Evolutionary conservation across 495 filamentous ascomycete genomes (phyloP), one percentile per base, ranked within the genome.

Genomic region (Symbiotaphrina buchneri): DNA sequence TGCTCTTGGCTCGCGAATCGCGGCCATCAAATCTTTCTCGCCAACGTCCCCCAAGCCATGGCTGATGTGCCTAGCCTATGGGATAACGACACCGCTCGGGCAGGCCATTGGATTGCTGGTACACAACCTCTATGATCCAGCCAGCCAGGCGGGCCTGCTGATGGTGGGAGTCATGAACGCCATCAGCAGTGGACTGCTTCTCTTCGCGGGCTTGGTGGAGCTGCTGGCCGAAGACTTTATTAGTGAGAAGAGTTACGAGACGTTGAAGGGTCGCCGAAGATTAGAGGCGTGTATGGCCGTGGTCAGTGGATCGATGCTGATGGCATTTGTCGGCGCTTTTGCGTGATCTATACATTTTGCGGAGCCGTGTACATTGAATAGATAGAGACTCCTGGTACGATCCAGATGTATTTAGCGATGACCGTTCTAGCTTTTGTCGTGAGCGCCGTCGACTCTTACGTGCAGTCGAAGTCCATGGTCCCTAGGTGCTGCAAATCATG

Each of bases 31-130:
- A 50, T 56, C 14, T 58, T 67, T 68, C 37, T 39, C 56, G 0
- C 48, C 57, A 39, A 28, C 52, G 44, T 49, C 63, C 4, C 40
- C 61, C 46, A 56, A 64, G 30, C 85, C 85, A 7, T 93, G 83
- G 83, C 59, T 92, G n/a, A 95, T 95, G 85, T 77, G 74, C 3
- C 55, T 87, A 5, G 81, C 85, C 2, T 95, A 90, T 42, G 85
- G 85, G 16, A 68, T 72, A 25, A 95, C 85, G 3, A 93, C 85
- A 1, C 85, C 85, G 1, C 53, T 91, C 22, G 85, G 85, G 8
- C 85, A 95, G 46, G 81, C 81, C 2, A 74, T 93, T 30, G 85
- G 85, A 0, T 54, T 95, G 6, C 53, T 70, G 14, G 61, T 91
- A 11, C 81, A 91, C 47, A 71, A 66, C 18, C 51, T 91, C 17